phyloP scores from a whole-genome alignment of 371 early-diverging fungal genomes.

The Mucor plumbeus region DNA sequence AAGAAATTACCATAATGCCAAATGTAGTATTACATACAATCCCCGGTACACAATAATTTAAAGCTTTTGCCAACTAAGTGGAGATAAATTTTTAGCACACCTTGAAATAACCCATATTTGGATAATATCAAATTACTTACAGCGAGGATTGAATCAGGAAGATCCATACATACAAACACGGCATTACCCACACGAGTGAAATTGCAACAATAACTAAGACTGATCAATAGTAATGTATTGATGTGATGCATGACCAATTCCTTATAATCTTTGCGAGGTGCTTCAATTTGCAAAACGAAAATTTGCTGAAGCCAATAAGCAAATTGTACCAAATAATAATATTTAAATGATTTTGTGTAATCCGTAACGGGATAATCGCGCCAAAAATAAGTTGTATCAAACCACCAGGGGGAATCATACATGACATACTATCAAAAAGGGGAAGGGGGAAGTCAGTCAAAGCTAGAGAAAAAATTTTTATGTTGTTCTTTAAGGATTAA shows the following conservation, averaged over 20 bases:
- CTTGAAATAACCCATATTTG: neutral
- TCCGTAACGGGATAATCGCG: constrained; percentile 63
- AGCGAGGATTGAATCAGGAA: constrained; percentile 76
- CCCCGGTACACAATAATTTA: constrained; percentile 58
- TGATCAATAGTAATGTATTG: constrained; percentile 70
- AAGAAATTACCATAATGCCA: constrained; percentile 64
- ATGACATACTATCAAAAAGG: constrained; percentile 51
- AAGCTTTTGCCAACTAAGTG: constrained; percentile 56
- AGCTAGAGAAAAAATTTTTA: neutral
- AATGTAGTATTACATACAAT: constrained; percentile 64
- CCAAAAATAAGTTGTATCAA: constrained; percentile 68
- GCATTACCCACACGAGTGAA: constrained; percentile 77
- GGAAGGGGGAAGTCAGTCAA: neutral
- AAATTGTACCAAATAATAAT: constrained; percentile 72
- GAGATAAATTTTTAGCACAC: neutral
- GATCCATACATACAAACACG: constrained; percentile 77
- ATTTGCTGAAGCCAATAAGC: constrained; percentile 80
- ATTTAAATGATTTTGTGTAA: constrained; percentile 63
- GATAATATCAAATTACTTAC: constrained; percentile 51
- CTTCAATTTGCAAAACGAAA: constrained; percentile 74
- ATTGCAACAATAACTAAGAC: constrained; percentile 68
- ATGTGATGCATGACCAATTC: constrained; percentile 74
- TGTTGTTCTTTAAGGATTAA: neutral
- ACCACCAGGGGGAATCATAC: constrained; percentile 69
- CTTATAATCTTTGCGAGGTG: constrained; percentile 73